These are phyloP conservation scores for Metarhizium robertsii DNA, from an alignment of 2,329 filamentous ascomycete species.

Conservation along the genomic window DNA sequence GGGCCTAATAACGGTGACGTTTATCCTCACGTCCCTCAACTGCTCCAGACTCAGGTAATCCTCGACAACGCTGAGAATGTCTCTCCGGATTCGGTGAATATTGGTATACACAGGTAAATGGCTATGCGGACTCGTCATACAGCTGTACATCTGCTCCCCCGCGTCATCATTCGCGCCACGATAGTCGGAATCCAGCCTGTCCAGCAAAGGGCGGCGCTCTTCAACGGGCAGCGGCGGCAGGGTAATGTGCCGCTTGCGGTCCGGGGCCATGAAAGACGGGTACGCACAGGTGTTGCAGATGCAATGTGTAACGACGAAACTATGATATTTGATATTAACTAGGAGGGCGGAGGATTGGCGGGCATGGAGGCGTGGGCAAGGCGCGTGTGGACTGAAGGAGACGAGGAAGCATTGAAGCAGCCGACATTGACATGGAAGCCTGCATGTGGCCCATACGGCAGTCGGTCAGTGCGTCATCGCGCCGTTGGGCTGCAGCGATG, in stretches of 20 bases:
- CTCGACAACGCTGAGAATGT: constrained; percentile 54
- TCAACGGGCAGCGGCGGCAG: constrained; percentile 16
- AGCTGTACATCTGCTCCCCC: constrained; percentile 37
- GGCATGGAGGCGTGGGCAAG: no score
- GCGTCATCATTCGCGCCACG: constrained; percentile 18
- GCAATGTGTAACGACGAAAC: neutral
- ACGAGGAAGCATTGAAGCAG: no score
- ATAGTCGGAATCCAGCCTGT: constrained; percentile 20
- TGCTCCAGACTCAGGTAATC: constrained; percentile 62
- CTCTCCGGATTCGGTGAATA: constrained; percentile 61
- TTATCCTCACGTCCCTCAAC: constrained; percentile 72
- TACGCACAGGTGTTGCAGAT: neutral
- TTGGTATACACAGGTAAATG: constrained; percentile 66
- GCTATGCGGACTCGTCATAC: constrained; percentile 47
- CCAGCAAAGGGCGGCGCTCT: constrained; percentile 27
- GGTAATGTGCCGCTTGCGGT: constrained; percentile 20
- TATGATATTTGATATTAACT: no score
- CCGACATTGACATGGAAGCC: no score
- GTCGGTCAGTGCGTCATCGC: no score
- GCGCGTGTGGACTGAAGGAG: no score
- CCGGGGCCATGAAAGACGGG: constrained; percentile 11
- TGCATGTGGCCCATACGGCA: no score
- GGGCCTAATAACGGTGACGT: constrained; percentile 68
- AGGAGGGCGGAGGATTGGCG: no score
- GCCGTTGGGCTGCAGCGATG: no score